A percentile compares a stretch with the other conserved stretches of the same genome.
Conservation (phyloP, 805 yeast species). For the Blastobotrys robertii region DNA sequence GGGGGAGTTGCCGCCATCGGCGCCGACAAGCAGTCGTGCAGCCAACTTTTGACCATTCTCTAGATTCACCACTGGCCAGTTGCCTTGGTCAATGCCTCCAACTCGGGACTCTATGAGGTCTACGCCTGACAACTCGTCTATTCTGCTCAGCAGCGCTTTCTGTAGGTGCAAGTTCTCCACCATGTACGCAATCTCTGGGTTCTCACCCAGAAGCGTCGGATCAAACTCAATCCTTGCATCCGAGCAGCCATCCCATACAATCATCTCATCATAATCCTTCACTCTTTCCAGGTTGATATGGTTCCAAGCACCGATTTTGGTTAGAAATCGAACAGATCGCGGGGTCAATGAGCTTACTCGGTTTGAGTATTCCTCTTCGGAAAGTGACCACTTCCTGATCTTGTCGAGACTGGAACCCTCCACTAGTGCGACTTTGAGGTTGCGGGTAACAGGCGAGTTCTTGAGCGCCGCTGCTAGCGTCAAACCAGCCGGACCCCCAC, state of each 20-base stretch:
- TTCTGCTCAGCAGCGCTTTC: slow-evolving; percentile 50
- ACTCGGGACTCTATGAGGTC: slow-evolving; percentile 2
- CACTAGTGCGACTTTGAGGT: slow-evolving; percentile 54
- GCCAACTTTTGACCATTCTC: slow-evolving; percentile 53
- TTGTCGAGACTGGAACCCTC: slow-evolving; percentile 59
- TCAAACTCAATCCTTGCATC: slow-evolving; percentile 61
- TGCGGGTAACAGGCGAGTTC: slow-evolving; percentile 49
- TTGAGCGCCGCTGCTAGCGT: slow-evolving; percentile 73
- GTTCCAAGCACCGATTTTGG: slow-evolving; percentile 68
- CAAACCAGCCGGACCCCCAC: slow-evolving; percentile 97
- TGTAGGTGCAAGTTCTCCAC: slow-evolving; percentile 81
- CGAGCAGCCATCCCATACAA: slow-evolving; percentile 79
- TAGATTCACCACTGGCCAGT: slow-evolving; percentile 69
- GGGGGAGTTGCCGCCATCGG: slow-evolving; percentile 94
- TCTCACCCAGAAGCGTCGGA: slow-evolving; percentile 29
- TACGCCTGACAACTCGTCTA: slow-evolving; percentile 32
- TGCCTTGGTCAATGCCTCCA: slow-evolving; percentile 1
- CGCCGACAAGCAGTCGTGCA: slow-evolving; percentile 79
- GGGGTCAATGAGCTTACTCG: slow-evolving; percentile 85
- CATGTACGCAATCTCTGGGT: slow-evolving; percentile 60
- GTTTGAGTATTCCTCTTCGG: slow-evolving; percentile 51
- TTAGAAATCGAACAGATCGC: slow-evolving; percentile 54
- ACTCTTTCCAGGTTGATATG: slow-evolving; percentile 59
- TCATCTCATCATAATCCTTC: slow-evolving; percentile 69
- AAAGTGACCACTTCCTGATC: slow-evolving; percentile 38